Evolutionary conservation across 2,329 filamentous ascomycete species (phyloP).

Genomic region (Cucurbitaria berberidis): DNA sequence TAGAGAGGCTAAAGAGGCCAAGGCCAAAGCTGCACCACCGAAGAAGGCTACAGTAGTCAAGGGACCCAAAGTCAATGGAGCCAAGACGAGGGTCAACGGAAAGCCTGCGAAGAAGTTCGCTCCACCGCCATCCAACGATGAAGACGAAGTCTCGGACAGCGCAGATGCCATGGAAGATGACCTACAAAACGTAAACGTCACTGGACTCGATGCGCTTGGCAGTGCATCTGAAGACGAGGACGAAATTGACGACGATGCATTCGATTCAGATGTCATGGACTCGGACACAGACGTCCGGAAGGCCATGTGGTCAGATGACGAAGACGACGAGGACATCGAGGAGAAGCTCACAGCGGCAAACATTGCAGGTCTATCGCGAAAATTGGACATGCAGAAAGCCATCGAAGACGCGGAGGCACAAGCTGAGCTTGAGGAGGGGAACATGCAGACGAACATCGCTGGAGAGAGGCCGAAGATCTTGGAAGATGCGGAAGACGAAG

Average conservation of each 20-base stretch:
- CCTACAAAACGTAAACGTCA: conserved; percentile 41
- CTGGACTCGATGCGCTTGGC: conserved; percentile 49
- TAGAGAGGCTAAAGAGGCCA: conserved; percentile 28
- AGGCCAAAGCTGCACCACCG: conserved; percentile 24
- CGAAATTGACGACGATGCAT: conserved; percentile 50
- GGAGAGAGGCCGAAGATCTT: conserved; percentile 69
- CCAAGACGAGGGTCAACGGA: conserved; percentile 26
- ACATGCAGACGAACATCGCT: conserved; percentile 91
- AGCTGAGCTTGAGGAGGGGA: conserved; percentile 82
- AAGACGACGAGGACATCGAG: conserved; percentile 88
- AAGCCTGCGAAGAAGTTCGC: conserved; percentile 44
- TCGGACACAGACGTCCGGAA: conserved; percentile 63
- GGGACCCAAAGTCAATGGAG: conserved; percentile 45
- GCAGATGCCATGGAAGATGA: conserved; percentile 52
- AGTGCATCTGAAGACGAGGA: conserved; percentile 44
- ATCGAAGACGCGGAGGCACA: conserved; percentile 82
- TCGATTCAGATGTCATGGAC: conserved; percentile 59
- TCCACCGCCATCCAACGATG: conserved; percentile 39
- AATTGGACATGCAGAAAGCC: conserved; percentile 78
- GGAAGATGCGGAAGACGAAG: conserved; percentile 64
- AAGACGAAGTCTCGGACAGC: conserved; percentile 32
- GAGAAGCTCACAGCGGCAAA: conserved; percentile 94
- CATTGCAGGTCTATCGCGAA: conserved; percentile 87
- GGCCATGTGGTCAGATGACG: conserved; percentile 94
- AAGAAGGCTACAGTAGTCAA: conserved; percentile 53